These are phyloP conservation scores for Glebionis coronaria DNA, from an alignment of 129 eudicot genomes.

Conservation along the genomic window DNA sequence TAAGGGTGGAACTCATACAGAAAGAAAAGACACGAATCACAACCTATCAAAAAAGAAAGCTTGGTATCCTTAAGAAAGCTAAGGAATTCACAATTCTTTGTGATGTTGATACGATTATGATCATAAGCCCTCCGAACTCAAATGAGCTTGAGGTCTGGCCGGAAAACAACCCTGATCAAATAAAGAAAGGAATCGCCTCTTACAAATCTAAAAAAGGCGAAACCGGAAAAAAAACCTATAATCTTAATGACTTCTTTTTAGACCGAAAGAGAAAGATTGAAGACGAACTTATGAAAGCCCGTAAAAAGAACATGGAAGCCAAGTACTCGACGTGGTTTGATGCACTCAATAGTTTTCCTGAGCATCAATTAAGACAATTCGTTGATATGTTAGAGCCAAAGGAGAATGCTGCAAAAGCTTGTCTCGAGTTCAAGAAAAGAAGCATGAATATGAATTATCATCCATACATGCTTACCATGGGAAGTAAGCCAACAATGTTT, in stretches of 20 bases:
- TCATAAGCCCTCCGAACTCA: slow-evolving; percentile 42
- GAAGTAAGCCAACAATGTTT: neutral
- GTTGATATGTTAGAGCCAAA: slow-evolving; percentile 25
- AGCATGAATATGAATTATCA: slow-evolving; percentile 9
- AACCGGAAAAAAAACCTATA: slow-evolving; percentile 28
- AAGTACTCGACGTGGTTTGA: slow-evolving; percentile 48
- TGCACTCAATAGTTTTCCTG: slow-evolving; percentile 16
- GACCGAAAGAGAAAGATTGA: slow-evolving; percentile 51
- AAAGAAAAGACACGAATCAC: slow-evolving; percentile 47
- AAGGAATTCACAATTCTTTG: slow-evolving; percentile 51
- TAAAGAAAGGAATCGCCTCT: slow-evolving; percentile 26
- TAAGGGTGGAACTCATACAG: slow-evolving; percentile 44
- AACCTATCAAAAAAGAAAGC: slow-evolving; percentile 52
- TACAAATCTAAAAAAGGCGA: slow-evolving; percentile 36
- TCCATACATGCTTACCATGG: slow-evolving; percentile 9
- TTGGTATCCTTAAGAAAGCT: slow-evolving; percentile 46
- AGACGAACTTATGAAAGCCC: slow-evolving; percentile 44
- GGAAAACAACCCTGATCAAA: slow-evolving; percentile 20
- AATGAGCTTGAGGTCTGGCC: slow-evolving; percentile 42
- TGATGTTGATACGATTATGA: slow-evolving; percentile 39
- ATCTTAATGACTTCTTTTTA: slow-evolving; percentile 36
- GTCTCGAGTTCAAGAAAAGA: slow-evolving; percentile 30
- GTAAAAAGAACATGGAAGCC: slow-evolving; percentile 42
- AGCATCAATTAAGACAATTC: slow-evolving; percentile 31
- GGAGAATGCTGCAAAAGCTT: slow-evolving; percentile 22